These are phyloP conservation scores for Chaetomium strumarium DNA, from an alignment of 2,329 filamentous ascomycete genomes.

Conservation along the genomic window DNA sequence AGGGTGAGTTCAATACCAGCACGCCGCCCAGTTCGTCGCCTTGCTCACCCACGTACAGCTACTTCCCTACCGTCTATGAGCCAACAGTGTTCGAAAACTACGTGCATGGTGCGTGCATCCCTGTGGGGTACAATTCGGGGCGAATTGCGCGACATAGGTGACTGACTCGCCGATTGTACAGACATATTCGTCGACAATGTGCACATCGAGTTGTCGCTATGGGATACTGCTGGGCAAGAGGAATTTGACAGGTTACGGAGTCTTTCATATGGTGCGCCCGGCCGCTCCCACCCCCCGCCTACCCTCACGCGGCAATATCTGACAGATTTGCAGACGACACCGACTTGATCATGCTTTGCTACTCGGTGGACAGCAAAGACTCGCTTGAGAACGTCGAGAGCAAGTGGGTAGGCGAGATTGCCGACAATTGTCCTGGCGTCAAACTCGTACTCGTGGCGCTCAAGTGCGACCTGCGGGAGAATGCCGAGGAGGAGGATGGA, in stretches of 20 bases:
- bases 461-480: conserved; percentile 95
- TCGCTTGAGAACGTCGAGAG: conserved; percentile 97
- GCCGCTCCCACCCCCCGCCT: background rate
- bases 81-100: conserved; percentile 99
- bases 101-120: conserved; percentile 70
- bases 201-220: conserved; percentile 94
- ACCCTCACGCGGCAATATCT: background rate
- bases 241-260: conserved; percentile 96
- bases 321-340: conserved; percentile 59
- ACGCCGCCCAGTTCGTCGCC: background rate
- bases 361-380: conserved; percentile 92
- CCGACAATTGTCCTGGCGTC: conserved; percentile 93
- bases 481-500: conserved; percentile 58
- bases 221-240: conserved; percentile 98
- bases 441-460: conserved; percentile 92
- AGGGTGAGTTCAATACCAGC: conserved; percentile 57
- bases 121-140: background rate
- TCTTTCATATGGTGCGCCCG: conserved; percentile 75
- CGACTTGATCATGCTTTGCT: conserved; percentile 98
- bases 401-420: conserved; percentile 97
- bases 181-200: conserved; percentile 98
- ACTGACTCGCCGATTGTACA: conserved; percentile 31
- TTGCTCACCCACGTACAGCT: conserved; percentile 45
- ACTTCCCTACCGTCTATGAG: conserved; percentile 97
- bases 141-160: background rate